Evolutionary conservation across 768 basidiomycete species (phyloP), one percentile per base, ranked within the genome.

Genomic region (Podaxis sp.): DNA sequence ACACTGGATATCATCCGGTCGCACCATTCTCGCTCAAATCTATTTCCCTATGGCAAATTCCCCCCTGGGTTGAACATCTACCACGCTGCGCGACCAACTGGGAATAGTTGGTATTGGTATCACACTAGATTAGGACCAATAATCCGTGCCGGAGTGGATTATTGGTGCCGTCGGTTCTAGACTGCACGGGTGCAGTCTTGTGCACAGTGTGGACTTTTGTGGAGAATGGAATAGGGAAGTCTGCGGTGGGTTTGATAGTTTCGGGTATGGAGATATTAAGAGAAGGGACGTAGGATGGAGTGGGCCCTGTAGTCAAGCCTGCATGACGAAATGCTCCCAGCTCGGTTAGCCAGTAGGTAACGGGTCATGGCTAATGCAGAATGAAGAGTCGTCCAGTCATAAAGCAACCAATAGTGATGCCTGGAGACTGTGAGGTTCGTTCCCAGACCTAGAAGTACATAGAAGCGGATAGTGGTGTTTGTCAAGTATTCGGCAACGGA

Each of bases 41-140:
- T 54, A 54, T 37, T 54, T 23, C 52, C 52, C 52, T 54, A 37
- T 54, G 35, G 52, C 14, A 54, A 54, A 7, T 38, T 54, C 14
- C 52, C 36, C 52, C 35, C 13, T 52, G 47, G 14, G 47, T 27
- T 21, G 23, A 48, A 48, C 10, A 11, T 48, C 47, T 27, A 44
- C 42, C 42, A 44, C 16, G n/a, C 16, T 18, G 18, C 42, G 42
- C 42, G 42, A 18, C n/a, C 16, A 16, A 18, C 42, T 18, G 42
- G 18, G 42, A 18, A 18, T 44, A 44, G 18, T 18, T 44, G 6
- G n/a, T 9, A 44, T n/a, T 44, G 16, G 42, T 16, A 16, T 44
- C 6, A 2, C 32, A 32, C 32, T 32, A 32, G 32, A 32, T 32
- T 32, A 9, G 7, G 32, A 2, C 32, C 32, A 6, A 32, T 32